These are phyloP conservation scores for Hypoxylon sp. DNA, from an alignment of 2,329 filamentous ascomycete species.

Conservation along the genomic window DNA sequence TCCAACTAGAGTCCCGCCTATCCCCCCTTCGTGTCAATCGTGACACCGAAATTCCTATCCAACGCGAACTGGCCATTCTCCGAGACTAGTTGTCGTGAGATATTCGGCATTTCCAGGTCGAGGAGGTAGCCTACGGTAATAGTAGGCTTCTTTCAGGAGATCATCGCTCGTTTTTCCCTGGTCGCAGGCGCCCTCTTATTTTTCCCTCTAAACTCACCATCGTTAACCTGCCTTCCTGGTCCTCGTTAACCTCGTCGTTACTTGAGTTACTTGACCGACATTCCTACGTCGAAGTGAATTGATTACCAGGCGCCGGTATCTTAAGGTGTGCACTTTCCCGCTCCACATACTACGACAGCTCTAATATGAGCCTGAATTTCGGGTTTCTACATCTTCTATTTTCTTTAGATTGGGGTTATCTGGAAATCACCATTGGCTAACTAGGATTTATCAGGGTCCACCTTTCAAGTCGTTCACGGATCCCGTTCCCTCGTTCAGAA, in stretches of 20 bases:
- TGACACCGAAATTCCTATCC: slow-evolving; percentile 49
- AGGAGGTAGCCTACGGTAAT: slow-evolving; percentile 60
- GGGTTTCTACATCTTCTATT: not conserved
- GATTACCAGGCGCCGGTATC: slow-evolving; percentile 23
- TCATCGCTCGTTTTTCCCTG: slow-evolving; percentile 60
- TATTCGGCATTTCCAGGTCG: slow-evolving; percentile 46
- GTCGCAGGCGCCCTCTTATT: slow-evolving; percentile 70
- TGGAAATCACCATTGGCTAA: slow-evolving; percentile 25
- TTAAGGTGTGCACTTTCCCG: slow-evolving; percentile 34
- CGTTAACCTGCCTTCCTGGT: slow-evolving; percentile 47
- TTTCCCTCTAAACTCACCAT: slow-evolving; percentile 56
- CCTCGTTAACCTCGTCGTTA: slow-evolving; percentile 26
- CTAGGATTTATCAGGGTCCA: slow-evolving; percentile 13
- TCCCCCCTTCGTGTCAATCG: slow-evolving; percentile 50
- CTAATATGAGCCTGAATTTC: not conserved
- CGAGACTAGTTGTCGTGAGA: slow-evolving; percentile 49
- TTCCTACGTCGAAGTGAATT: slow-evolving; percentile 30
- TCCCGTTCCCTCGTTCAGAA: slow-evolving; percentile 7
- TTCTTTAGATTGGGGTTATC: not conserved
- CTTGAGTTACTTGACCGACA: slow-evolving; percentile 26
- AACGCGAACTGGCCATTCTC: slow-evolving; percentile 44
- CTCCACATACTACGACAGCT: not conserved
- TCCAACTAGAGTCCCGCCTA: slow-evolving; percentile 47
- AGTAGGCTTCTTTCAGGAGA: slow-evolving; percentile 61
- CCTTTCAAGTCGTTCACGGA: slow-evolving; percentile 15